Evolutionary conservation across 306 rosid species (phyloP).

Genomic region (Prinsepia uniflora): DNA sequence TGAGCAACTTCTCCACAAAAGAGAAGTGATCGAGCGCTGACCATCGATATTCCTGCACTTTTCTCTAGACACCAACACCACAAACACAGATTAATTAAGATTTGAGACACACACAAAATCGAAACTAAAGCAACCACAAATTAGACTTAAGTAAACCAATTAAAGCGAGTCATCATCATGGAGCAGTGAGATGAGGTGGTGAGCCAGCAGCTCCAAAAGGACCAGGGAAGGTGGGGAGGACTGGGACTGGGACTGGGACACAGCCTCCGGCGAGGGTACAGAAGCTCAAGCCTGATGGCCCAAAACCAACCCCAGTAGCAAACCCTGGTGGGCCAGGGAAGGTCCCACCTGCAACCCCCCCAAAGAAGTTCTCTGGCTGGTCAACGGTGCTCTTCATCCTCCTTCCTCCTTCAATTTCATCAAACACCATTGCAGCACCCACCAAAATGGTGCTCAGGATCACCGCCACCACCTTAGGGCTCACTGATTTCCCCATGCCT

Average conservation of each 20-base stretch:
- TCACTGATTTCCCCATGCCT: conserved; percentile 23
- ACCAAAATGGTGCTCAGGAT: conserved; percentile 25
- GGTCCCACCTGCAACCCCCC: conserved; percentile 24
- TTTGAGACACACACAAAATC: too few species aligned
- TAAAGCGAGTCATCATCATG: not conserved
- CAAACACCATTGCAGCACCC: conserved; percentile 22
- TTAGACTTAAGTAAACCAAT: not conserved
- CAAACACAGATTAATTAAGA: not conserved
- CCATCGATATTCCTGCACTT: not conserved
- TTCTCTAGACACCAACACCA: not conserved
- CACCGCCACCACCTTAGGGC: conserved; percentile 24
- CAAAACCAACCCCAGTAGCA: conserved; percentile 21
- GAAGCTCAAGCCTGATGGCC: conserved; percentile 30
- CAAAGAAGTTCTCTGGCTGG: conserved; percentile 29
- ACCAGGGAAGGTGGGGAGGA: conserved; percentile 17
- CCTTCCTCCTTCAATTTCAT: conserved; percentile 32
- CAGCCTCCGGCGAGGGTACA: conserved; percentile 28
- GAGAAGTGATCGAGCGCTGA: too few species aligned
- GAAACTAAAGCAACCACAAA: not conserved
- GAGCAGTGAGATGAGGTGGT: too few species aligned
- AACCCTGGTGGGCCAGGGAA: conserved; percentile 31
- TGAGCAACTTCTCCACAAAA: too few species aligned
- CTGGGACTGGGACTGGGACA: not conserved
- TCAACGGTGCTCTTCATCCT: conserved; percentile 20
- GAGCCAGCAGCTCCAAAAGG: not conserved